Percentiles rank a stretch among this genome's conserved stretches.
Conservation (phyloP, 2,329 filamentous ascomycete genomes). For the Aspergillus pseudotamarii region DNA sequence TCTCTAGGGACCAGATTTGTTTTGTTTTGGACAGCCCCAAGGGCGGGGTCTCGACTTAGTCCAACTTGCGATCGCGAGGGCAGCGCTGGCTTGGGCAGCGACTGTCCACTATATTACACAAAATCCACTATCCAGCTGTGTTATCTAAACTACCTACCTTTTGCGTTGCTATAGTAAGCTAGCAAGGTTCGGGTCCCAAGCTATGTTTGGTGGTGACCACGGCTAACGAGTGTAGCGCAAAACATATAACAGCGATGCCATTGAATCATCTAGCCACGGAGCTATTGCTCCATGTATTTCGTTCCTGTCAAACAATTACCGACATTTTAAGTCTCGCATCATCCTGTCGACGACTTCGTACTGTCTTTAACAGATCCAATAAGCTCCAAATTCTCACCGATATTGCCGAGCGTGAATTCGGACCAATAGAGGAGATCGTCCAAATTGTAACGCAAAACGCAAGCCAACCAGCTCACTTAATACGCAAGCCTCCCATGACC, state of each 20-base stretch:
- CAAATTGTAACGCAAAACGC: conserved; percentile 64
- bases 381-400: conserved; percentile 57
- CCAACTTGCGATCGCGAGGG: conserved; percentile 20
- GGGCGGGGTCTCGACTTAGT: conserved; percentile 35
- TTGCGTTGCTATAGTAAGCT: too few relatives aligned
- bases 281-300: conserved; percentile 60
- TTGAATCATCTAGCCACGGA: conserved; percentile 61
- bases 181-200: neutral
- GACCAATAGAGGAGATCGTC: conserved; percentile 60
- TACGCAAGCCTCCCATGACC: conserved; percentile 57
- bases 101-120: conserved; percentile 11
- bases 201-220: neutral
- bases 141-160: neutral
- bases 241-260: conserved; percentile 46
- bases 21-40: conserved; percentile 31
- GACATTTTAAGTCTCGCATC: conserved; percentile 58
- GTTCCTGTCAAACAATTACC: conserved; percentile 54
- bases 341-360: conserved; percentile 58
- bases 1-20: conserved; percentile 7
- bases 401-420: conserved; percentile 59
- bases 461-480: conserved; percentile 59
- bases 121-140: neutral
- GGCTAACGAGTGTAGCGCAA: neutral
- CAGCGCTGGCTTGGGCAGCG: conserved; percentile 21
- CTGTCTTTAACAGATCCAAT: conserved; percentile 56